Percentiles rank a stretch among this genome's conserved stretches.
These are phyloP conservation scores for Boehmeria nivea DNA, from an alignment of 306 rosid genomes.

Conservation along the genomic window DNA sequence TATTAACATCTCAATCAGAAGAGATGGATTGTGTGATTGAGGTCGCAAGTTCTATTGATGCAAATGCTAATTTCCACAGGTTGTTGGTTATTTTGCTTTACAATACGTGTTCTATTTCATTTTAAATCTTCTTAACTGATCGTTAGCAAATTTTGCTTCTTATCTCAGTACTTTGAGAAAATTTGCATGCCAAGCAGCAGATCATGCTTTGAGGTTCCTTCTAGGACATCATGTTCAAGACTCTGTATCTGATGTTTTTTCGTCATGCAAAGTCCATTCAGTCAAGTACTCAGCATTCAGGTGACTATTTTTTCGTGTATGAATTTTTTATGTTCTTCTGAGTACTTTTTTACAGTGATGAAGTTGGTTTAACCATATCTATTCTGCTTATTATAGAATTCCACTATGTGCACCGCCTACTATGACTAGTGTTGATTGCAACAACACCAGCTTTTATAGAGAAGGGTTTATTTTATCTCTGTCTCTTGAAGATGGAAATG, in stretches of 20 bases:
- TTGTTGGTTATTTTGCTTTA: slow-evolving; percentile 23
- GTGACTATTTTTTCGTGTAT: slow-evolving; percentile 29
- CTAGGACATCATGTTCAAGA: slow-evolving; percentile 30
- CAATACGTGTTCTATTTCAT: neutral
- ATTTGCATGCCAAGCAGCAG: slow-evolving; percentile 50
- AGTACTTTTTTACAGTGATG: neutral
- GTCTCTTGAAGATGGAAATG: slow-evolving; percentile 76
- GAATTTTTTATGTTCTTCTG: neutral
- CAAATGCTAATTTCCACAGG: slow-evolving; percentile 88
- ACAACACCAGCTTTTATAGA: slow-evolving; percentile 42
- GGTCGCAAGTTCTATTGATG: slow-evolving; percentile 72
- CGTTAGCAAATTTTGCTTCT: slow-evolving; percentile 14
- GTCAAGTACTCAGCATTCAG: slow-evolving; percentile 61
- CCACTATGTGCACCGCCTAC: slow-evolving; percentile 71
- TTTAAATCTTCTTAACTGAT: slow-evolving; percentile 13
- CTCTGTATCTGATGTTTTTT: slow-evolving; percentile 28
- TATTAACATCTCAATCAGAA: slow-evolving; percentile 45
- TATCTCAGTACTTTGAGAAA: slow-evolving; percentile 54
- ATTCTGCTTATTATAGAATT: slow-evolving; percentile 42
- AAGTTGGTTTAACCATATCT: slow-evolving; percentile 7
- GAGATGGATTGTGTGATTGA: slow-evolving; percentile 62
- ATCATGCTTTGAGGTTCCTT: slow-evolving; percentile 40
- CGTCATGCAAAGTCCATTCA: slow-evolving; percentile 39
- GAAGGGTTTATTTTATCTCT: slow-evolving; percentile 80
- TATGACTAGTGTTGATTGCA: slow-evolving; percentile 29